Conservation (phyloP, 176 grass and related monocot species). For the Cenchrus purpureus region DNA sequence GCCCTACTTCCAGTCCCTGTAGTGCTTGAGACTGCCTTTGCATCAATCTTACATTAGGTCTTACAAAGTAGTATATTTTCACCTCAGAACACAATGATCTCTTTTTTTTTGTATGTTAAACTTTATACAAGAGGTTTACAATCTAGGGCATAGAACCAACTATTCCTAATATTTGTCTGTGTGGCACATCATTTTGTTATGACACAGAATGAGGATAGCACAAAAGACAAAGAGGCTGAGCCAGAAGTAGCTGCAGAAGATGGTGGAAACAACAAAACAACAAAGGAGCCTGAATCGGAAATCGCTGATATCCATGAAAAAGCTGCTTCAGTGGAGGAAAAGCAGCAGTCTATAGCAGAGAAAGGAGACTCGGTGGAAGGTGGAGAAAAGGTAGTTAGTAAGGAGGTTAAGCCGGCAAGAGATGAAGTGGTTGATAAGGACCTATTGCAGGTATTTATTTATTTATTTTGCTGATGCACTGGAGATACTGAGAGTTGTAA, state of each 20-base stretch:
- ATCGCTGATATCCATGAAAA: constrained; percentile 38
- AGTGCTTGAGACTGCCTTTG: neutral
- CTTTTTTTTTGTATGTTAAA: neutral
- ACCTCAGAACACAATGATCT: neutral
- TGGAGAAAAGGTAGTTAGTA: constrained; percentile 48
- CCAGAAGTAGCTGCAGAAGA: constrained; percentile 38
- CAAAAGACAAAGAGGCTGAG: constrained; percentile 33
- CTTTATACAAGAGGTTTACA: neutral
- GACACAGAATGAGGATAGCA: constrained; percentile 53
- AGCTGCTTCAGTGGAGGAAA: constrained; percentile 26
- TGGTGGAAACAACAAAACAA: constrained; percentile 45
- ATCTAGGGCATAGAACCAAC: constrained; percentile 9
- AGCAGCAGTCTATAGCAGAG: constrained; percentile 40
- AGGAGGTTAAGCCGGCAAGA: constrained; percentile 61
- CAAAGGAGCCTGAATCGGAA: constrained; percentile 37
- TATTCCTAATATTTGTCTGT: neutral
- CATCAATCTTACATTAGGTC: neutral
- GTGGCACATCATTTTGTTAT: constrained; percentile 27
- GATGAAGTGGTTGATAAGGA: constrained; percentile 86
- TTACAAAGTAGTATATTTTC: neutral
- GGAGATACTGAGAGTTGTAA: neutral
- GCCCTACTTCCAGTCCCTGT: neutral
- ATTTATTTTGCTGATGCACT: constrained; percentile 17
- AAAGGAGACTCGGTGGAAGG: constrained; percentile 44
- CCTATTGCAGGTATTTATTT: constrained; percentile 64